phyloP scores from a whole-genome alignment of 2,329 filamentous ascomycete species.

The Alternaria triticina region DNA sequence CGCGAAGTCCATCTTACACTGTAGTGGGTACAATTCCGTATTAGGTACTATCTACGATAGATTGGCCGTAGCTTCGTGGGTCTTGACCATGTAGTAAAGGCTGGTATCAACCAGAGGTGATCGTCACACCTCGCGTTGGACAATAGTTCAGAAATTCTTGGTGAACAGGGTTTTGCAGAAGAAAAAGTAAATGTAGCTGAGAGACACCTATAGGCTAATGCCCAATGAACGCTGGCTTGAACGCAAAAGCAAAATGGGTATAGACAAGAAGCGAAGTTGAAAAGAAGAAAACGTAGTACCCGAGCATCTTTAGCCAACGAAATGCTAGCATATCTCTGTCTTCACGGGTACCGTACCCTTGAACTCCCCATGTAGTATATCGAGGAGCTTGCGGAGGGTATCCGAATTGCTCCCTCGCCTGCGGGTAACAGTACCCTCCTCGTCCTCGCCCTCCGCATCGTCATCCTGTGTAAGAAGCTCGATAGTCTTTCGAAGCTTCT shows the following conservation, averaged over 20 bases:
- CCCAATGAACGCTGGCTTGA: slow-evolving; percentile 15
- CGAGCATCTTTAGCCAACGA: neutral
- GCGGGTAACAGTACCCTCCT: slow-evolving; percentile 25
- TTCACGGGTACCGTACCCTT: slow-evolving; percentile 34
- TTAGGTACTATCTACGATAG: slow-evolving; percentile 1
- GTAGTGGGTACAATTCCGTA: neutral
- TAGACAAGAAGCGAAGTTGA: slow-evolving; percentile 16
- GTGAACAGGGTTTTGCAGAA: neutral
- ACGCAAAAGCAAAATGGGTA: slow-evolving; percentile 15
- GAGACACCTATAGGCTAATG: slow-evolving; percentile 17
- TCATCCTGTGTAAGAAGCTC: slow-evolving; percentile 47
- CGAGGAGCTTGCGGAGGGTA: slow-evolving; percentile 46
- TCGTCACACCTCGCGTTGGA: neutral
- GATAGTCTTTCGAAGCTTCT: slow-evolving; percentile 50
- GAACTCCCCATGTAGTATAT: slow-evolving; percentile 48
- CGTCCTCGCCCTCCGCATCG: slow-evolving; percentile 38
- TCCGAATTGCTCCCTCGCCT: slow-evolving; percentile 42
- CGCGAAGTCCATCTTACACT: neutral
- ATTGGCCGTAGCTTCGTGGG: slow-evolving; percentile 4
- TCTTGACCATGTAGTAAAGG: neutral
- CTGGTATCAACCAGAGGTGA: neutral
- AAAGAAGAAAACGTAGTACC: neutral
- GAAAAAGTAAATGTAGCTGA: neutral
- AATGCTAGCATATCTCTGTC: slow-evolving; percentile 16
- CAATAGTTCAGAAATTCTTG: neutral